Conservation (phyloP, 805 yeast species). For the Starmerella sp. region DNA sequence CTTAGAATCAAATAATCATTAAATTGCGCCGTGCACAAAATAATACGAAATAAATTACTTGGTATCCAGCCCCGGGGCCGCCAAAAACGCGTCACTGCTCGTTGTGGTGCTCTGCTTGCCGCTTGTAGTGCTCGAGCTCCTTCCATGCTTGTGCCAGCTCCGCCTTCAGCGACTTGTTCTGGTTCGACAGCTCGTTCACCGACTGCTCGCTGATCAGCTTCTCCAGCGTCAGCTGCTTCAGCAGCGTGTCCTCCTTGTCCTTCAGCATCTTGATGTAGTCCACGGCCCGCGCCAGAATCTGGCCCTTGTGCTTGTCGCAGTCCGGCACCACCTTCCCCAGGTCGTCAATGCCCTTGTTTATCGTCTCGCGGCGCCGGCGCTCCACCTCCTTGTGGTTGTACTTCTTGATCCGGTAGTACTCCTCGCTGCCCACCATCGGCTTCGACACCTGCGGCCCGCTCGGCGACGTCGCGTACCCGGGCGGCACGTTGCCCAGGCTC, state of each 20-base stretch:
- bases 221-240: constrained; percentile 92
- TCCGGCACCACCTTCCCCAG: constrained; percentile 38
- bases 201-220: constrained; percentile 87
- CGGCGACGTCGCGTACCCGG: constrained; percentile 2
- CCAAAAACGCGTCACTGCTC: neutral
- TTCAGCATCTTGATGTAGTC: constrained; percentile 82
- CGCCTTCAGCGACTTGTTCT: constrained; percentile 75
- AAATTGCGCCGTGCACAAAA: neutral
- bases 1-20: neutral
- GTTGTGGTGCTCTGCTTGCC: constrained; percentile 17
- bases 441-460: constrained; percentile 27
- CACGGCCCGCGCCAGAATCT: constrained; percentile 75
- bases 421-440: constrained; percentile 66
- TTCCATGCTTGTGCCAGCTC: constrained; percentile 88
- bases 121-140: constrained; percentile 76
- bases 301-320: constrained; percentile 58
- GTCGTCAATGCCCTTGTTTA: constrained; percentile 31
- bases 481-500: constrained; percentile 9
- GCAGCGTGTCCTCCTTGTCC: constrained; percentile 77
- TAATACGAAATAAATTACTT: neutral
- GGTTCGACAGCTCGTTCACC: constrained; percentile 67
- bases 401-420: constrained; percentile 72
- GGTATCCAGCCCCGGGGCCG: neutral
- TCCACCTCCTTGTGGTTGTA: constrained; percentile 60
- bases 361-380: constrained; percentile 27